Evolutionary conservation across 2,329 filamentous ascomycete genomes (phyloP), one percentile per base, ranked within the genome.

Genomic region (Stagonosporopsis cucurbitacearum): DNA sequence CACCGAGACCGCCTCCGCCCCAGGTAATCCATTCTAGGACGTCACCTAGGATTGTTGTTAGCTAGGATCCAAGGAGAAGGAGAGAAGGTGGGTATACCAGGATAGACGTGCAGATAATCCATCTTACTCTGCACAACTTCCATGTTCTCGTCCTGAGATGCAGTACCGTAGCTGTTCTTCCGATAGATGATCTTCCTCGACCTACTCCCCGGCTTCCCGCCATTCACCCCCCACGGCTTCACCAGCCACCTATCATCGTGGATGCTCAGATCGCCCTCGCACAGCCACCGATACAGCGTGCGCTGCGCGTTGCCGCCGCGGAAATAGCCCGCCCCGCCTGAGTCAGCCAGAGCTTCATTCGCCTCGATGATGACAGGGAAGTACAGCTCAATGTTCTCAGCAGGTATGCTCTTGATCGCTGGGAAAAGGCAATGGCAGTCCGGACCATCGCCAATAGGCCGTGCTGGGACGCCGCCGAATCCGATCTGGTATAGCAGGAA

Each of bases 341-440:
- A 79, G 52, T 82, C 79, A 2, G 78, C 71, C 2, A 82, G 69
- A 4, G 77, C 77, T 58, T 82, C 77, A 54, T 81, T 81, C 0
- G 75, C 78, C 57, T 82, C 80, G 49, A 82, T 77, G 17, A 79
- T 74, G 11, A 82, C 71, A 2, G 79, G 80, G 58, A 78, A 81
- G 51, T 80, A 79, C 4, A 81, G 65, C 58, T 82, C 80, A 40
- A 80, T 78, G 44, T 74, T 79, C 62, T 82, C 80, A 0, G 78
- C 79, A 0, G 80, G 80, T 23, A 82, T 80, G 1, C 77, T 79
- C 57, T 82, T 82, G 68, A 82, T 81, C 1, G 79, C 78, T 0
- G 80, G 80, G 64, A 81, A 82, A 3, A 82, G 68, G 42, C 80
- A 82, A 60, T 82, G 80, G 54, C 80, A 82, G 58, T 82, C 79